Conservation (phyloP, 495 filamentous ascomycete species). For the Choiromyces venosus region DNA sequence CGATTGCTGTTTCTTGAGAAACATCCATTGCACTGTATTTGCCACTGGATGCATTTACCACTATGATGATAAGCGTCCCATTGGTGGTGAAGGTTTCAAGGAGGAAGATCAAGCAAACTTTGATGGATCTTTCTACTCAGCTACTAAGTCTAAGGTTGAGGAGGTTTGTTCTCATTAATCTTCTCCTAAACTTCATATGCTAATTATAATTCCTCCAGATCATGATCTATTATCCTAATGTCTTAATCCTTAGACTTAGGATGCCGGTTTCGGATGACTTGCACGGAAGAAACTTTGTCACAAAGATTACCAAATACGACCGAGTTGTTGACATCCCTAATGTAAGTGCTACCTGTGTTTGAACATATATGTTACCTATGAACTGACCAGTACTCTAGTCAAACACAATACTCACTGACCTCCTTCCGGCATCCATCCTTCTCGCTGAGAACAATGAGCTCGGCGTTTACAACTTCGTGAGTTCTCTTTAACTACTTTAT, state of each 20-base stretch:
- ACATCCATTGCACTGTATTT: conserved; percentile 59
- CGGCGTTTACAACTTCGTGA: conserved; percentile 55
- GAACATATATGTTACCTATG: not conserved
- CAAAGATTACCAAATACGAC: conserved; percentile 61
- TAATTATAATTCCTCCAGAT: conserved; percentile 44
- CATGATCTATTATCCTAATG: conserved; percentile 56
- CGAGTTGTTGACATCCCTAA: conserved; percentile 61
- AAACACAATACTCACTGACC: conserved; percentile 60
- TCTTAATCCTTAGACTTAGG: conserved; percentile 57
- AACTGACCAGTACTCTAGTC: conserved; percentile 40
- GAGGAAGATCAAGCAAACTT: conserved; percentile 63
- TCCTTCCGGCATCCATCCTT: conserved; percentile 56
- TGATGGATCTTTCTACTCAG: conserved; percentile 60
- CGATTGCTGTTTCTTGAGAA: conserved; percentile 53
- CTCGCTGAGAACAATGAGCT: conserved; percentile 57
- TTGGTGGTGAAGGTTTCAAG: conserved; percentile 54
- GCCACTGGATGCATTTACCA: conserved; percentile 62
- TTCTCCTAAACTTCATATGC: conserved; percentile 14
- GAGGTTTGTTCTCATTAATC: conserved; percentile 46
- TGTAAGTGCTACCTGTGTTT: conserved; percentile 17
- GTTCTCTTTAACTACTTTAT: not conserved
- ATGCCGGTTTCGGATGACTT: conserved; percentile 67
- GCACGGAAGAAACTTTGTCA: conserved; percentile 61
- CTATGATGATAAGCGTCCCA: conserved; percentile 55
- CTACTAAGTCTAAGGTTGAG: conserved; percentile 60